Evolutionary conservation across 2,329 filamentous ascomycete genomes (phyloP).

Genomic region (Hymenoscyphus occultus): DNA sequence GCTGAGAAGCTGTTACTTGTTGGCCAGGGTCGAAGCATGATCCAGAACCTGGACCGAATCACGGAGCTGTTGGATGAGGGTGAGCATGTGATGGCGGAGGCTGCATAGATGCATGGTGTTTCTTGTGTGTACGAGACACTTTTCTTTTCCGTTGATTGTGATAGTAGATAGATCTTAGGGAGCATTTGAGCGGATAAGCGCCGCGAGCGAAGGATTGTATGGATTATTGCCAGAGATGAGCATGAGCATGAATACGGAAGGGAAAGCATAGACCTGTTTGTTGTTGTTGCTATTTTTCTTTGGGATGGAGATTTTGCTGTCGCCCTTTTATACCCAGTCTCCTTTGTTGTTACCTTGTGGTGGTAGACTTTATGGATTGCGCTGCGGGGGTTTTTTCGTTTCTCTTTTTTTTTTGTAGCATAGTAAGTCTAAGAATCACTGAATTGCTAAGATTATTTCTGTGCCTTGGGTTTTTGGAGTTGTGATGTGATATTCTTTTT

Average conservation of each 20-base stretch:
- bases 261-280: too few species aligned
- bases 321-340: too few species aligned
- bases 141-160: slow-evolving; percentile 22
- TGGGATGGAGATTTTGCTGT: too few species aligned
- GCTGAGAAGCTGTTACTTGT: slow-evolving; percentile 94
- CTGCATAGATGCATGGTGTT: slow-evolving; percentile 23
- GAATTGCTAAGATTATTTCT: neutral
- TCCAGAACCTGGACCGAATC: slow-evolving; percentile 79
- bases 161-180: slow-evolving; percentile 18
- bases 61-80: slow-evolving; percentile 89
- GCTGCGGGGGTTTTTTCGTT: too few species aligned
- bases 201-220: slow-evolving; percentile 3
- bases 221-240: neutral
- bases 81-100: slow-evolving; percentile 80
- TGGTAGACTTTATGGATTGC: too few species aligned
- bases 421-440: neutral
- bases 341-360: too few species aligned
- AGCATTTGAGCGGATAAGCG: neutral
- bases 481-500: neutral
- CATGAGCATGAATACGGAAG: neutral
- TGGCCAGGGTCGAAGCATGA: slow-evolving; percentile 80
- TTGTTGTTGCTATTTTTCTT: too few species aligned
- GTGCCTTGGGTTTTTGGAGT: neutral
- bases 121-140: slow-evolving; percentile 20
- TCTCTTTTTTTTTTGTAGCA: slow-evolving; percentile 17